These are phyloP conservation scores for Candida bentonensis DNA, from an alignment of 805 yeast species.

Conservation along the genomic window DNA sequence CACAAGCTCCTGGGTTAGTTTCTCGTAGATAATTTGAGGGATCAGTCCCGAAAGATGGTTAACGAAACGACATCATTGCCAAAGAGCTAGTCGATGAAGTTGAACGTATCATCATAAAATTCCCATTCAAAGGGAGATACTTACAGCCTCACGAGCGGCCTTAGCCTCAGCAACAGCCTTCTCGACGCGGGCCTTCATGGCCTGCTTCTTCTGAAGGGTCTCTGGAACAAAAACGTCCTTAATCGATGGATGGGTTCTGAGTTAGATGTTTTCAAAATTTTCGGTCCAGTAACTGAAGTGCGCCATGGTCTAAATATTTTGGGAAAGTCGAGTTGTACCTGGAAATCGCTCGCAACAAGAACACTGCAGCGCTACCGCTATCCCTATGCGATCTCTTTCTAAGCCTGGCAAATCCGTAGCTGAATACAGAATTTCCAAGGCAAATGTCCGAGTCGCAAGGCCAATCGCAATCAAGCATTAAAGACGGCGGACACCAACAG, in stretches of 20 bases:
- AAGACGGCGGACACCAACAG: too few relatives aligned
- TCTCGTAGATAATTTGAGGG: conserved; percentile 6
- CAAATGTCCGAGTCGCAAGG: too few relatives aligned
- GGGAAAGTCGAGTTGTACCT: too few relatives aligned
- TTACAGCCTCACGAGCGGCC: conserved; percentile 21
- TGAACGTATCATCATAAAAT: conserved; percentile 35
- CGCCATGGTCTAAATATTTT: too few relatives aligned
- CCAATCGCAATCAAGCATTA: too few relatives aligned
- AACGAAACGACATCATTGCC: conserved; percentile 57
- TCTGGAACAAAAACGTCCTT: conserved; percentile 32
- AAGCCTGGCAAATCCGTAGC: too few relatives aligned
- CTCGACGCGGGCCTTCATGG: conserved; percentile 41
- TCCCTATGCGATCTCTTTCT: too few relatives aligned
- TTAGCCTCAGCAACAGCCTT: conserved; percentile 31
- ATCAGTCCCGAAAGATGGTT: conserved; percentile 87
- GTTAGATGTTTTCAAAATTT: too few relatives aligned
- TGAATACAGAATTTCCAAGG: too few relatives aligned
- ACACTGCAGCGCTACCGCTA: too few relatives aligned
- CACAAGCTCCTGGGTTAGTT: conserved; percentile 3
- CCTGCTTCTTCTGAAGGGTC: conserved; percentile 44
- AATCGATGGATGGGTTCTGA: conserved; percentile 6
- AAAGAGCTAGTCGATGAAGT: conserved; percentile 45
- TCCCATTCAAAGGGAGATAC: conserved; percentile 8
- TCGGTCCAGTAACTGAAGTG: too few relatives aligned
- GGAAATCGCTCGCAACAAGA: too few relatives aligned